Evolutionary conservation across 305 asterid species (phyloP).

Genomic region (Ilex paraguariensis): DNA sequence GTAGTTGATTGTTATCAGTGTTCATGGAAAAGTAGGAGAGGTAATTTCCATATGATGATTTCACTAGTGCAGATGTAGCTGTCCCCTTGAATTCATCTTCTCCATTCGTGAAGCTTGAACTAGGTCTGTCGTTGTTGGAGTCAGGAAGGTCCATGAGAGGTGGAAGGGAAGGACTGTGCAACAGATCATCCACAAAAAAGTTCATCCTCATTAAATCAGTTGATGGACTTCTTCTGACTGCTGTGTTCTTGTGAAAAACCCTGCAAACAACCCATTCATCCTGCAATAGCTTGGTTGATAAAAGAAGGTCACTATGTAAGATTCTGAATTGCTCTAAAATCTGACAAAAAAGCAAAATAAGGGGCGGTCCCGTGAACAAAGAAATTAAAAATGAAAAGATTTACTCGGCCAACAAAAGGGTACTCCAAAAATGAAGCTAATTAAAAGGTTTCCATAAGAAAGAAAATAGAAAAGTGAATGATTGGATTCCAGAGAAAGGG

Average conservation of each 20-base stretch:
- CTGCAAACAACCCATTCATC: constrained; percentile 75
- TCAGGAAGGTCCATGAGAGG: constrained; percentile 35
- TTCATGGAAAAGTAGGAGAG: constrained; percentile 9
- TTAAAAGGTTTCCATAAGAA: too few relatives aligned
- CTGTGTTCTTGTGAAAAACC: constrained; percentile 56
- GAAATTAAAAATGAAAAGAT: not conserved
- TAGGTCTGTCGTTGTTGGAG: constrained; percentile 13
- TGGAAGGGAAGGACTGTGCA: constrained; percentile 48
- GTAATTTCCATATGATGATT: constrained; percentile 8
- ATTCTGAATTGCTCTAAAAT: not conserved
- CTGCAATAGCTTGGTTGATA: constrained; percentile 22
- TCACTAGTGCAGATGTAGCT: constrained; percentile 4
- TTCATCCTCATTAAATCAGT: constrained; percentile 38
- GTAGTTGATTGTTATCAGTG: constrained; percentile 9
- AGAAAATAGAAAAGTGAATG: not conserved
- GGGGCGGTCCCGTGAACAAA: too few relatives aligned
- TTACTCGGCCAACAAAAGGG: not conserved
- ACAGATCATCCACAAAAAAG: constrained; percentile 52
- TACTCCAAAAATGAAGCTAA: not conserved
- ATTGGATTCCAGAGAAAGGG: not conserved
- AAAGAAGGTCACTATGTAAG: too few relatives aligned
- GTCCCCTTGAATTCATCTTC: constrained; percentile 16
- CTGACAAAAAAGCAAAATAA: not conserved
- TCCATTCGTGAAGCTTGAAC: constrained; percentile 19
- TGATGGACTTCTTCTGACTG: constrained; percentile 24